Evolutionary conservation across 148 eudicot species (phyloP).

Genomic region (Camellia japonica): DNA sequence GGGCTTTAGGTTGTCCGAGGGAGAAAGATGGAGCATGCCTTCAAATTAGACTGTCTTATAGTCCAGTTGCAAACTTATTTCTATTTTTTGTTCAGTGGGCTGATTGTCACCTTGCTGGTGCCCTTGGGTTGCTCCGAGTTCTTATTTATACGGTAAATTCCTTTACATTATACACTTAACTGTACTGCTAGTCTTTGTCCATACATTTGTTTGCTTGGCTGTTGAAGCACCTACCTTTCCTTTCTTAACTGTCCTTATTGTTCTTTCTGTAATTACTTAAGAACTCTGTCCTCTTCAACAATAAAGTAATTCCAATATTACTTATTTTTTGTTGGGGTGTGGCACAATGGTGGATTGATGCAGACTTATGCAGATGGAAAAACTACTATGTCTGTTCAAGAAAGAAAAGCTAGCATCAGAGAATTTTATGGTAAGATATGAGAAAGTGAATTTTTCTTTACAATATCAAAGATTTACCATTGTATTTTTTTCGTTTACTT

Average conservation of each 20-base stretch:
- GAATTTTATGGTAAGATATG: constrained; percentile 52
- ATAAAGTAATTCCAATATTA: constrained; percentile 8
- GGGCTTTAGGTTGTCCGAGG: constrained; percentile 28
- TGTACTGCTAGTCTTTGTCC: not conserved
- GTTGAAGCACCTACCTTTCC: not conserved
- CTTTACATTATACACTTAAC: constrained; percentile 1
- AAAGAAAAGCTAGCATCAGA: constrained; percentile 66
- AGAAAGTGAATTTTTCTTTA: not conserved
- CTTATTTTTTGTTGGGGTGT: not conserved
- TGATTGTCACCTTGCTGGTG: constrained; percentile 37
- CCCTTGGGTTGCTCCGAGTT: constrained; percentile 34
- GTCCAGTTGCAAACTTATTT: constrained; percentile 34
- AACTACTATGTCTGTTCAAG: constrained; percentile 60
- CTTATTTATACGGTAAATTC: constrained; percentile 33
- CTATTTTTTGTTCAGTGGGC: constrained; percentile 33
- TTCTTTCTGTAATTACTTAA: constrained; percentile 1
- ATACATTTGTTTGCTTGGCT: not conserved
- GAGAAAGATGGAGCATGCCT: constrained; percentile 35
- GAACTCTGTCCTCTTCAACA: not conserved
- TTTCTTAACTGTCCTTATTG: not conserved
- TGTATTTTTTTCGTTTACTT: not conserved
- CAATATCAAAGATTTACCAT: not conserved
- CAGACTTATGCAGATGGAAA: constrained; percentile 63
- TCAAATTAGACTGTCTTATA: constrained; percentile 33
- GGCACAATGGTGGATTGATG: constrained; percentile 17